Conservation (phyloP, 495 filamentous ascomycete genomes). For the Annulohypoxylon maeteangense region DNA sequence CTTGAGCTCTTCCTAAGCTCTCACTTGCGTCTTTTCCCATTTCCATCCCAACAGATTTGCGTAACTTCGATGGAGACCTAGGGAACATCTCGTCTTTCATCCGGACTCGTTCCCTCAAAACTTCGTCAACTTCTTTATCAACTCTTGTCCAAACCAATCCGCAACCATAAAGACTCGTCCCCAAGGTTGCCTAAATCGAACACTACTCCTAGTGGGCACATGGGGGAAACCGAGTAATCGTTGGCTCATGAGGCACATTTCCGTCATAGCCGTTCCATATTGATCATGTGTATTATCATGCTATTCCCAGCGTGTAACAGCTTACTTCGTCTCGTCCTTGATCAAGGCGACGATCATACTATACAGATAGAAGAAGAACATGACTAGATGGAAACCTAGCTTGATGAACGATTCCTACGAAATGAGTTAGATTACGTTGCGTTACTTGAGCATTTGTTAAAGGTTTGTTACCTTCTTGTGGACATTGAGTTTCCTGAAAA, state of each 20-base stretch:
- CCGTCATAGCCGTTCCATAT: slow-evolving; percentile 22
- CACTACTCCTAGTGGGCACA: slow-evolving; percentile 10
- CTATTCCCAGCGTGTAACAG: slow-evolving; percentile 2
- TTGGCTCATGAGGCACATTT: slow-evolving; percentile 30
- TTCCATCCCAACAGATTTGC: slow-evolving; percentile 4
- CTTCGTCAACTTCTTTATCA: slow-evolving; percentile 6
- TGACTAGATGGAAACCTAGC: slow-evolving; percentile 96
- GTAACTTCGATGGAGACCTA: slow-evolving; percentile 1
- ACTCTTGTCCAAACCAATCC: slow-evolving; percentile 31
- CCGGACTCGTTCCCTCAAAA: background rate
- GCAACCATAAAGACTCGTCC: slow-evolving; percentile 19
- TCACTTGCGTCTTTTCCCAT: slow-evolving; percentile 6
- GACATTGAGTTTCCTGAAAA: slow-evolving; percentile 98
- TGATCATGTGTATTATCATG: slow-evolving; percentile 2
- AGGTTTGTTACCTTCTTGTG: slow-evolving; percentile 88
- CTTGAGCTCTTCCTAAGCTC: slow-evolving; percentile 9
- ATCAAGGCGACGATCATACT: slow-evolving; percentile 99
- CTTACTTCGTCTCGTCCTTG: slow-evolving; percentile 88
- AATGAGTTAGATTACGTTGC: background rate
- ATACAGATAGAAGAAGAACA: slow-evolving; percentile 99
- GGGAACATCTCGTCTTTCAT: background rate
- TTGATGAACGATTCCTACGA: slow-evolving; percentile 97
- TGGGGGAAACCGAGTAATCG: slow-evolving; percentile 16
- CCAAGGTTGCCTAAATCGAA: slow-evolving; percentile 29
- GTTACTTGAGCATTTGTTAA: background rate